A percentile compares a stretch with the other conserved stretches of the same genome.
Conservation (phyloP, 345 rosid genomes). For the Camelina neglecta region DNA sequence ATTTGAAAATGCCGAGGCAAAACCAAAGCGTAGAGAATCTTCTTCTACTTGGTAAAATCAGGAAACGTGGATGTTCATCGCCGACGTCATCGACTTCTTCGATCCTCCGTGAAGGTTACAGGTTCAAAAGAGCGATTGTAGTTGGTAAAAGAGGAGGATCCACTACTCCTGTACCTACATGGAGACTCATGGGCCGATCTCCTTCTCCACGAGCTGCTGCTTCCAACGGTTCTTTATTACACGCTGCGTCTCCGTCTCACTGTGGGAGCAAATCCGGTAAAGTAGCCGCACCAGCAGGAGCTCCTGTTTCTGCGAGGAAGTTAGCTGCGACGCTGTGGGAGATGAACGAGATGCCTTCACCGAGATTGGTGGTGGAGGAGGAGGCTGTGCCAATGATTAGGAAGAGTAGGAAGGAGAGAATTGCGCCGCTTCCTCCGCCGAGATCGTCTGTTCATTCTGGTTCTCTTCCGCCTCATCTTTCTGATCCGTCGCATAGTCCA, state of each 20-base stretch:
- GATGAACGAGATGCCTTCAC: slow-evolving; percentile 95
- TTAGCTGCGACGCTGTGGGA: slow-evolving; percentile 98
- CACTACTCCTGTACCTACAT: slow-evolving; percentile 82
- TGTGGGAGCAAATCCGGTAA: slow-evolving; percentile 54
- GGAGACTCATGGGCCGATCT: slow-evolving; percentile 73
- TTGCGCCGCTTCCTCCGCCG: slow-evolving; percentile 49
- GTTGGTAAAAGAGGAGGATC: slow-evolving; percentile 89
- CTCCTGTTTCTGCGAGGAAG: slow-evolving; percentile 93
- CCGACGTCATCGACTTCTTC: slow-evolving; percentile 93
- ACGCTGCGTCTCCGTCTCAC: slow-evolving; percentile 59
- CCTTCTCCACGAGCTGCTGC: slow-evolving; percentile 59
- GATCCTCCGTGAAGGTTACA: slow-evolving; percentile 69
- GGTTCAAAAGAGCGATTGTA: slow-evolving; percentile 83
- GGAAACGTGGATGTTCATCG: slow-evolving; percentile 95
- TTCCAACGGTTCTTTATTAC: slow-evolving; percentile 13
- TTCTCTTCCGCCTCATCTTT: slow-evolving; percentile 87
- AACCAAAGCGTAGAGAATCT: slow-evolving; percentile 57
- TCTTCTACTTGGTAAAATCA: slow-evolving; percentile 72
- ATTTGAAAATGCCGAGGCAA: slow-evolving; percentile 66
- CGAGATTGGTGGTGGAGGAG: slow-evolving; percentile 54
- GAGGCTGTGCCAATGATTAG: slow-evolving; percentile 48
- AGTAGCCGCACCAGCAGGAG: slow-evolving; percentile 36
- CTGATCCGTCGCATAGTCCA: slow-evolving; percentile 98
- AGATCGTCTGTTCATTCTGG: slow-evolving; percentile 76
- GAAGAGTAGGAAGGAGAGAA: slow-evolving; percentile 56